Conservation (phyloP, 805 yeast genomes). For the Candida xyloterini region DNA sequence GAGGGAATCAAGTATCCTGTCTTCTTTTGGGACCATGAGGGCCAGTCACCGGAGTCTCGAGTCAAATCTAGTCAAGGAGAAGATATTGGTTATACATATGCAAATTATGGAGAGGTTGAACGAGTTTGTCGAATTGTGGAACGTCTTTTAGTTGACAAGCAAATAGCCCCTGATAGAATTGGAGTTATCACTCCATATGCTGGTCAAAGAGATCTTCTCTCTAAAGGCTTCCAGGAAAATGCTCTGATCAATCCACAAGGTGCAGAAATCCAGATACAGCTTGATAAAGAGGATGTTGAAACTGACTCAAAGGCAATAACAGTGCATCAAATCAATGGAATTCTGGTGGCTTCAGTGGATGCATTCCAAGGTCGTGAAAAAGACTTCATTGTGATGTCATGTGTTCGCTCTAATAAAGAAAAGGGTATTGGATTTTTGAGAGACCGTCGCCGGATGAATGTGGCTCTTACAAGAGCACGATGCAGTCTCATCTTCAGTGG, state of each 20-base stretch:
- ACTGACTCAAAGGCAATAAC: conserved; percentile 41
- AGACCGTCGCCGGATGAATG: conserved; percentile 63
- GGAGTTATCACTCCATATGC: conserved; percentile 76
- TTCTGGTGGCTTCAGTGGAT: conserved; percentile 64
- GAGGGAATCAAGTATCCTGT: conserved; percentile 53
- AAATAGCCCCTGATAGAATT: conserved; percentile 47
- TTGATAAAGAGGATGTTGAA: conserved; percentile 60
- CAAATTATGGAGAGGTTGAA: conserved; percentile 52
- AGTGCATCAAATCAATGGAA: conserved; percentile 43
- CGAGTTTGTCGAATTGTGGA: conserved; percentile 46
- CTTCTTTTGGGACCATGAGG: conserved; percentile 57
- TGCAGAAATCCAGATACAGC: conserved; percentile 45
- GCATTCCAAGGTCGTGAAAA: conserved; percentile 93
- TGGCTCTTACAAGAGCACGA: conserved; percentile 69
- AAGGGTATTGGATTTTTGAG: conserved; percentile 58
- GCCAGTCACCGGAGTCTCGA: conserved; percentile 43
- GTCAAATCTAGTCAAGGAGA: conserved; percentile 39
- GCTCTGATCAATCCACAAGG: conserved; percentile 53
- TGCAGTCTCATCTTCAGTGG: conserved; percentile 62
- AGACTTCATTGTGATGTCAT: conserved; percentile 71
- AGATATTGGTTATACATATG: conserved; percentile 55
- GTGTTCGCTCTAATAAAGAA: conserved; percentile 67
- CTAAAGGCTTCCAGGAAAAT: conserved; percentile 48
- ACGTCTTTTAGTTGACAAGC: conserved; percentile 51
- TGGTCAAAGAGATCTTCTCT: conserved; percentile 65